A percentile compares a stretch with the other conserved stretches of the same genome.
These are phyloP conservation scores for Globisporangium splendens DNA, from an alignment of 352 stramenopile species.

Conservation along the genomic window DNA sequence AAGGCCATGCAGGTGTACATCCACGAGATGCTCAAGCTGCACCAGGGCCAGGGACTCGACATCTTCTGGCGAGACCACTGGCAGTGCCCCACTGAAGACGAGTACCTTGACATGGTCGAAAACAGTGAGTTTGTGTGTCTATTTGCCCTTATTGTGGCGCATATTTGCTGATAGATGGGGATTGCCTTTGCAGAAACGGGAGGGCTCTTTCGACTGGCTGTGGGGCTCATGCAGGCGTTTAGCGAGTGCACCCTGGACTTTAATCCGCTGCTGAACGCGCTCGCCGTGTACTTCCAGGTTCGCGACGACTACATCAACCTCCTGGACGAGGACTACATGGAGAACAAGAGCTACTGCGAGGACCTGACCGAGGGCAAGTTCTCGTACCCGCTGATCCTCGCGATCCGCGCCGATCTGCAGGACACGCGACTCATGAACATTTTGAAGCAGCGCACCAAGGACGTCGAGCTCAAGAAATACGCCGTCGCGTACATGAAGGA, in stretches of 20 bases:
- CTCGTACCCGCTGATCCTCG: conserved; percentile 88
- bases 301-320: conserved; percentile 98
- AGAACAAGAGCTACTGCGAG: conserved; percentile 98
- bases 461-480: conserved; percentile 94
- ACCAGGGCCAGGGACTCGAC: conserved; percentile 95
- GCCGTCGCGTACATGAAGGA: conserved; percentile 85
- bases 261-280: conserved; percentile 88
- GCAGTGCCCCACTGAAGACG: conserved; percentile 87
- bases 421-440: conserved; percentile 94
- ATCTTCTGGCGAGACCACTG: conserved; percentile 93
- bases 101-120: conserved; percentile 94
- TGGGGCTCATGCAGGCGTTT: conserved; percentile 93
- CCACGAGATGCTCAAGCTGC: conserved; percentile 93
- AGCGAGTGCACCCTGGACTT: conserved; percentile 73
- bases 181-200: conserved; percentile 79
- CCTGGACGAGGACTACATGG: conserved; percentile 94
- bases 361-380: conserved; percentile 98
- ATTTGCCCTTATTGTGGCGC: background rate
- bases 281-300: conserved; percentile 98
- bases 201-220: conserved; percentile 94
- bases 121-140: conserved; percentile 74
- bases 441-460: conserved; percentile 95
- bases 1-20: conserved; percentile 91
- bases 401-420: conserved; percentile 54
- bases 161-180: background rate